phyloP scores from a whole-genome alignment of 345 rosid species.

The Atalantia buxifolia region DNA sequence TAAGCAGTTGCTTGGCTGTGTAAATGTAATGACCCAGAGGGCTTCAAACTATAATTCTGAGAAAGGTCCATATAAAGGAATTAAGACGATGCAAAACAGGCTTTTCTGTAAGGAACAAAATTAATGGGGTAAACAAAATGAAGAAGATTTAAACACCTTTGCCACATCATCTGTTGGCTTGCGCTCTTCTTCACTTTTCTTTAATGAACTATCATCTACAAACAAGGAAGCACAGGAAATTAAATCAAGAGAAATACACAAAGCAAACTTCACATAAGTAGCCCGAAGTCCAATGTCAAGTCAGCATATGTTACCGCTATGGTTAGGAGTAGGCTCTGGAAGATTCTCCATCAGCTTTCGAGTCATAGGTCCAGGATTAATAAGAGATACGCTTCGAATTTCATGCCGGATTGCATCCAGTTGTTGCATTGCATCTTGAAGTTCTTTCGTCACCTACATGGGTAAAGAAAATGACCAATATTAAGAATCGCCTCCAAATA shows the following conservation, averaged over 20 bases:
- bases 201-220: conserved; percentile 21
- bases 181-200: conserved; percentile 27
- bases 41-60: conserved; percentile 29
- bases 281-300: neutral
- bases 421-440: conserved; percentile 82
- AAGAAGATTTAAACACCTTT: conserved; percentile 36
- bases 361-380: conserved; percentile 73
- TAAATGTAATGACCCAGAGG: conserved; percentile 35
- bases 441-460: conserved; percentile 78
- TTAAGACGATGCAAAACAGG: neutral
- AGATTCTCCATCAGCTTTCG: conserved; percentile 52
- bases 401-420: conserved; percentile 86
- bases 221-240: conserved; percentile 9
- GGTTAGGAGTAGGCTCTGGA: conserved; percentile 27
- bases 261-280: neutral
- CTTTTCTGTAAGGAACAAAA: neutral
- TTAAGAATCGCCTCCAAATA: neutral
- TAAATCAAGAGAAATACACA: conserved; percentile 4
- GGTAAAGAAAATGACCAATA: neutral
- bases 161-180: conserved; percentile 24
- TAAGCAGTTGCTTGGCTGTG: conserved; percentile 70
- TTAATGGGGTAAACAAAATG: neutral
- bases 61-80: conserved; percentile 11
- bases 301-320: conserved; percentile 32
- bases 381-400: conserved; percentile 59